Evolutionary conservation across 1,284 basidiomycete species (phyloP).

Genomic region (Ceratobasidium sp.): DNA sequence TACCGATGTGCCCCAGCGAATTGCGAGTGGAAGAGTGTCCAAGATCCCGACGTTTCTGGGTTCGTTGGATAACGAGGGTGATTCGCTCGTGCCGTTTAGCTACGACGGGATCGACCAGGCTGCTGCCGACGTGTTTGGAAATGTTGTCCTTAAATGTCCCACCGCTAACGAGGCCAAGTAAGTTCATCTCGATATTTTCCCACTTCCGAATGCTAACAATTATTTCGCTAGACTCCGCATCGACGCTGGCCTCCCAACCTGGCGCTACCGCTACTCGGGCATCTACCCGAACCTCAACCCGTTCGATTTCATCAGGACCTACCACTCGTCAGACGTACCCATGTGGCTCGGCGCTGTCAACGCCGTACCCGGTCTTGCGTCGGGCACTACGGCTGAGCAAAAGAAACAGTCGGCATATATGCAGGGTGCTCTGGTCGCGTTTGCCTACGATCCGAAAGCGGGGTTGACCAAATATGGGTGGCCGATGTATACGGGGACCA

Average conservation of each 20-base stretch:
- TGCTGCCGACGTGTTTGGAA: constrained; percentile 4
- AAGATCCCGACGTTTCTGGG: constrained; percentile 30
- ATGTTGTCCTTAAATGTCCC: constrained; percentile 15
- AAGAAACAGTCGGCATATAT: constrained; percentile 44
- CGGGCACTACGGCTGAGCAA: constrained; percentile 19
- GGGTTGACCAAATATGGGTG: constrained; percentile 43
- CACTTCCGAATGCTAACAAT: not conserved
- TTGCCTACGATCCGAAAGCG: constrained; percentile 29
- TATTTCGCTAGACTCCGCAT: constrained; percentile 10
- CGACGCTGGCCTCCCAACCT: constrained; percentile 40
- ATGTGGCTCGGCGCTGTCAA: constrained; percentile 45
- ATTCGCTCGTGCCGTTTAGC: constrained; percentile 38
- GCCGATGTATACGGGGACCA: constrained; percentile 18
- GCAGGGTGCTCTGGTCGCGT: constrained; percentile 42
- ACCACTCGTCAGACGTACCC: constrained; percentile 43
- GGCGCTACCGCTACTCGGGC: constrained; percentile 44
- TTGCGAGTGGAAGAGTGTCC: constrained; percentile 21
- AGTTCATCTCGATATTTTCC: not conserved
- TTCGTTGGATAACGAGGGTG: constrained; percentile 18
- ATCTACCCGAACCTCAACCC: constrained; percentile 41
- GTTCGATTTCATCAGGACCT: constrained; percentile 30
- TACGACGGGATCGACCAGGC: constrained; percentile 36
- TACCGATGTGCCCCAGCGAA: constrained; percentile 5
- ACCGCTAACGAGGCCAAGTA: constrained; percentile 9
- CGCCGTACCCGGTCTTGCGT: constrained; percentile 19